phyloP scores from a whole-genome alignment of 148 eudicot genomes.

The Rhododendron henanense region DNA sequence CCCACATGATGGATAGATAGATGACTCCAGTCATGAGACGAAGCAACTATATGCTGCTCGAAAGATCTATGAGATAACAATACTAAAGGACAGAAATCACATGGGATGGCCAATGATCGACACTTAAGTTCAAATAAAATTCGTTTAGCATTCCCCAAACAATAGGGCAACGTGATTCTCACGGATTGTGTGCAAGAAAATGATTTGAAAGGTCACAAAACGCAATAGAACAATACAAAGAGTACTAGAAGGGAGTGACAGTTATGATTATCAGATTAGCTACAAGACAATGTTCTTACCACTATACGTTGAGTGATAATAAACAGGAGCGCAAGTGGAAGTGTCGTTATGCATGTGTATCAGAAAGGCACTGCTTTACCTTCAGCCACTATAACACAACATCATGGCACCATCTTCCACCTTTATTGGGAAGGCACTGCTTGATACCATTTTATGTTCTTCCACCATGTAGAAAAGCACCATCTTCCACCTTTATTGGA shows the following conservation, averaged over 20 bases:
- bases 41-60: not conserved
- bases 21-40: not conserved
- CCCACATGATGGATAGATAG: not conserved
- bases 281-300: conserved; percentile 16
- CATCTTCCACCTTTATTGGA: not conserved
- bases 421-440: no score
- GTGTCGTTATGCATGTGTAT: not conserved
- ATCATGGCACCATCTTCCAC: not conserved
- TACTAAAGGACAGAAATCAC: conserved; percentile 15
- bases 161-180: not conserved
- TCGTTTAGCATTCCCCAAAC: not conserved
- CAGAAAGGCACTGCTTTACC: not conserved
- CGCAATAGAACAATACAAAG: not conserved
- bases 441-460: no score
- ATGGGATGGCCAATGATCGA: conserved; percentile 5
- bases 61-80: conserved; percentile 7
- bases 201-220: not conserved
- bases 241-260: not conserved
- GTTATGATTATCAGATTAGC: conserved; percentile 9
- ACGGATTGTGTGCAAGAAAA: not conserved
- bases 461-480: not conserved
- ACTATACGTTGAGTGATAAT: conserved; percentile 17
- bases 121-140: not conserved
- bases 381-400: conserved; percentile 1
- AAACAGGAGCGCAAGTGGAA: conserved; percentile 7